A percentile compares a stretch with the other conserved stretches of the same genome.
Conservation (phyloP, 192 early-diverging fungal species). For the Podila horticola region DNA sequence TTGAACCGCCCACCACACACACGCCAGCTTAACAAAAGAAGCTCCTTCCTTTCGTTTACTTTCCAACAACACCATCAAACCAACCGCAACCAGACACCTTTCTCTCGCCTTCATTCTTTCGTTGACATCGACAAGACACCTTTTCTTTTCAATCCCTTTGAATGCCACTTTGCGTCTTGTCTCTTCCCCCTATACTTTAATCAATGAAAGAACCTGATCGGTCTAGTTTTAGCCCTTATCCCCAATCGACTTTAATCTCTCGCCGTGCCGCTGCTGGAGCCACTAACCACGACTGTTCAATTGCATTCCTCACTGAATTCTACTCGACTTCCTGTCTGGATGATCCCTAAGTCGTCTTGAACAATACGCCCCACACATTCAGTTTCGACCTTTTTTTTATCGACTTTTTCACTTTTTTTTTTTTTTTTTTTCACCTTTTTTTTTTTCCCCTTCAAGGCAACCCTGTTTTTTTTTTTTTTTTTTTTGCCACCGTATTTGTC, state of each 20-base stretch:
- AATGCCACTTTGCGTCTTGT: conserved; percentile 3
- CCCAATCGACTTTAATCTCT: conserved; percentile 7
- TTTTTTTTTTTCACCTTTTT: neutral
- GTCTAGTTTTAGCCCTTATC: conserved; percentile 1
- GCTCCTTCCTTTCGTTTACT: too few relatives aligned
- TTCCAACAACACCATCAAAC: too few relatives aligned
- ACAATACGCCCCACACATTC: neutral
- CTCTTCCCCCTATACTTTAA: neutral
- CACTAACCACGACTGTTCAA: neutral
- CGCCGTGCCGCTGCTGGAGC: conserved; percentile 14
- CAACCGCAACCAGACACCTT: too few relatives aligned
- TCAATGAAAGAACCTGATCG: conserved; percentile 34
- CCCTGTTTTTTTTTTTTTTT: neutral
- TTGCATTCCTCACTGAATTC: conserved; percentile 12
- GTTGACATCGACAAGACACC: neutral
- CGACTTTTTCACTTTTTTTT: neutral
- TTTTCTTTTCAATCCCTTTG: neutral
- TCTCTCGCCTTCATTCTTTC: too few relatives aligned
- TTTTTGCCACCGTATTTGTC: neutral
- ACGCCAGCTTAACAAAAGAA: too few relatives aligned
- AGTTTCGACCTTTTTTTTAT: neutral
- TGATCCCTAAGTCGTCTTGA: conserved; percentile 23
- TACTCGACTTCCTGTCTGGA: conserved; percentile 20
- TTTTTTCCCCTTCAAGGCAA: neutral
- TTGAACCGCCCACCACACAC: too few relatives aligned